Evolutionary conservation across 106 monocot species (phyloP).

Genomic region (Dactylorhiza incarnata): DNA sequence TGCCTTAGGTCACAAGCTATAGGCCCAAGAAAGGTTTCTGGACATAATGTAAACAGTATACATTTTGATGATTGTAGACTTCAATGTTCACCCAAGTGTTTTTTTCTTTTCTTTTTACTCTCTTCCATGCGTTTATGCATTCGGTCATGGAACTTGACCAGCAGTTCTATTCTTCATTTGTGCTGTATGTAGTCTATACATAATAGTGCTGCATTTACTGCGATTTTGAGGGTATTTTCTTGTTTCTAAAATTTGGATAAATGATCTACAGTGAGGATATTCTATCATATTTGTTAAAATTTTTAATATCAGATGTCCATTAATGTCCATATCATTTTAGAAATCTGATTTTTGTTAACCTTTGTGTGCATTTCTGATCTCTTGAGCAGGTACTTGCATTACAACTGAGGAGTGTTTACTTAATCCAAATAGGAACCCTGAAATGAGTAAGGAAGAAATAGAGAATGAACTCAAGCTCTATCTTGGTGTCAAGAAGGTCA

Average conservation of each 20-base stretch:
- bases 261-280: not conserved
- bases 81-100: too few relatives aligned
- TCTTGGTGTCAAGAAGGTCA: constrained; percentile 84
- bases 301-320: not conserved
- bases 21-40: too few relatives aligned
- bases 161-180: not conserved
- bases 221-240: constrained; percentile 1
- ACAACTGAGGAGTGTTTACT: constrained; percentile 94
- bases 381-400: constrained; percentile 74
- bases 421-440: constrained; percentile 87
- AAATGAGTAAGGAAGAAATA: constrained; percentile 83
- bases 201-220: not conserved
- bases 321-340: not conserved
- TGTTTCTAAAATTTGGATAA: not conserved
- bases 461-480: constrained; percentile 72
- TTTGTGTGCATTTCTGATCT: not conserved
- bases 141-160: not conserved
- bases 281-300: constrained; percentile 1
- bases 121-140: not conserved
- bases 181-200: not conserved
- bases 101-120: not conserved
- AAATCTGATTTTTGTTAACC: not conserved
- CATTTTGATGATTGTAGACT: too few relatives aligned
- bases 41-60: too few relatives aligned
- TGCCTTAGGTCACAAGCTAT: too few relatives aligned